Conservation (phyloP, 345 rosid genomes). For the Eucalyptus marginata region DNA sequence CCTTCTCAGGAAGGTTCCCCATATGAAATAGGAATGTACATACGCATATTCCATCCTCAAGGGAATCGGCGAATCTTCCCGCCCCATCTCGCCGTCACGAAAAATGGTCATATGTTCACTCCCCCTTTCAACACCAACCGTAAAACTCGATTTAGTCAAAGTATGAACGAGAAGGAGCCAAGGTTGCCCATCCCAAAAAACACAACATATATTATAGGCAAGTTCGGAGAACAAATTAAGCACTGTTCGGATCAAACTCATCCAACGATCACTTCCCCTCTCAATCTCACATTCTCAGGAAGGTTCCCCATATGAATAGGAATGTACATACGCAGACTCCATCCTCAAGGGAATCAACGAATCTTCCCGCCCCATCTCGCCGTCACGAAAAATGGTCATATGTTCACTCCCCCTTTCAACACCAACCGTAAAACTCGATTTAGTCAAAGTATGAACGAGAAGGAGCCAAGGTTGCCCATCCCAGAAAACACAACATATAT, state of each 20-base stretch:
- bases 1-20: neutral
- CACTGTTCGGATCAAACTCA: fast-evolving
- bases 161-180: neutral
- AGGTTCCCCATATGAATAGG: neutral
- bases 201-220: neutral
- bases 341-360: neutral
- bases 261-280: neutral
- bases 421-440: neutral
- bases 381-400: neutral
- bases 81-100: neutral
- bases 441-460: no score
- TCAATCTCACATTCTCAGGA: fast-evolving
- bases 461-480: neutral
- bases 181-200: neutral
- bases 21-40: neutral
- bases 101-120: neutral
- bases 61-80: neutral
- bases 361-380: neutral
- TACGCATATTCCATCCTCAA: neutral
- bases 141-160: no score
- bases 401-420: neutral
- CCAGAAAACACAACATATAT: neutral
- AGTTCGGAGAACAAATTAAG: neutral
- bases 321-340: neutral
- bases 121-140: neutral